phyloP scores from a whole-genome alignment of 2,329 filamentous ascomycete genomes.

The Magnaporthiopsis incrustans region DNA sequence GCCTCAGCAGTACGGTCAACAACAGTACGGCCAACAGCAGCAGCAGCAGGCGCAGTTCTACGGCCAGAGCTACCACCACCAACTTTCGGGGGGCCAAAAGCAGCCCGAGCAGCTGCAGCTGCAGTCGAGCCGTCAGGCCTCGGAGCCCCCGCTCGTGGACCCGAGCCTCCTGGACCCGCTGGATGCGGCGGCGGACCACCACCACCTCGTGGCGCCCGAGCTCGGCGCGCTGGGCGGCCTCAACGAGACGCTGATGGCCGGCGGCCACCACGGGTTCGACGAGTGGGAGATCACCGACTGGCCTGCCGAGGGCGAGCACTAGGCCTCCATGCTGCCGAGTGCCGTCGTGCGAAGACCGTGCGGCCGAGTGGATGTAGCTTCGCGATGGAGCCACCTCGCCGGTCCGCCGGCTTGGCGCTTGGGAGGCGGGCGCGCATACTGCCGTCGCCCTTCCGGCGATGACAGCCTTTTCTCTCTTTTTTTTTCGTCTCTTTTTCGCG shows the following conservation, averaged over 20 bases:
- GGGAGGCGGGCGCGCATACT: background rate
- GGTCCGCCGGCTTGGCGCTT: no score
- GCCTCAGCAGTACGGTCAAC: constrained; percentile 3
- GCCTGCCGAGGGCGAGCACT: background rate
- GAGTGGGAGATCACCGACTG: background rate
- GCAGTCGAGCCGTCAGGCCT: background rate
- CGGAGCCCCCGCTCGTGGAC: background rate
- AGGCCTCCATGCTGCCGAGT: background rate
- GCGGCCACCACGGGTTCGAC: background rate
- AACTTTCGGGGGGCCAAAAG: background rate
- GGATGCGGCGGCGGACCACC: background rate
- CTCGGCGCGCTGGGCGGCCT: background rate
- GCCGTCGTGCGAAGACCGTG: background rate
- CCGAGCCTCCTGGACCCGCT: background rate
- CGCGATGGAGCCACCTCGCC: background rate
- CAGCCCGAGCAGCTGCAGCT: background rate
- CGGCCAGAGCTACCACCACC: background rate
- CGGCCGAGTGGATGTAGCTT: no score
- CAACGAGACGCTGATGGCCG: background rate
- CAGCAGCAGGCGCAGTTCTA: constrained; percentile 5
- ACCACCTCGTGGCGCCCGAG: background rate
- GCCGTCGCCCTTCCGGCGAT: background rate
- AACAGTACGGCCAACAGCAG: background rate
- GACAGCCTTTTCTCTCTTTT: background rate
- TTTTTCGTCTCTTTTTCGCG: background rate